Evolutionary conservation across 1,284 basidiomycete species (phyloP).

Genomic region (Ceratobasidium sp.): DNA sequence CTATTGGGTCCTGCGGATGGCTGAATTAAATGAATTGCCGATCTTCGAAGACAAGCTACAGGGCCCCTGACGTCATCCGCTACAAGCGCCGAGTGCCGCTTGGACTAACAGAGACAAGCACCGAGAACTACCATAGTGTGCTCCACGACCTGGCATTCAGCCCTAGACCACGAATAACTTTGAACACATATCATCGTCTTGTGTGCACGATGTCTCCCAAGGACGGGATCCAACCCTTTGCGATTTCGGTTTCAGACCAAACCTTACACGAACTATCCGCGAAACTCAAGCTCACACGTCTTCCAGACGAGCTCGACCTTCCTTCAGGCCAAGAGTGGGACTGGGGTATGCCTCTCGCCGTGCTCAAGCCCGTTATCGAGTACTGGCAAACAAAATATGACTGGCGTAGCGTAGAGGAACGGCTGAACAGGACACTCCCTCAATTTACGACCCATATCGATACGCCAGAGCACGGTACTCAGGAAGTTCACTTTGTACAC

Average conservation of each 20-base stretch:
- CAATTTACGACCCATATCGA: constrained; percentile 47
- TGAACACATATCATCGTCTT: too few relatives aligned
- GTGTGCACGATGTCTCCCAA: not conserved
- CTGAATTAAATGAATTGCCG: too few relatives aligned
- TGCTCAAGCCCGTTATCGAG: constrained; percentile 45
- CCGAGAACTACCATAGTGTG: too few relatives aligned
- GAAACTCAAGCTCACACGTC: constrained; percentile 42
- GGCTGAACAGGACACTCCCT: constrained; percentile 46
- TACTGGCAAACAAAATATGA: constrained; percentile 46
- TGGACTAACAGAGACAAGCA: too few relatives aligned
- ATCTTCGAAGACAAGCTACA: too few relatives aligned
- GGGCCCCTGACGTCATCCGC: too few relatives aligned
- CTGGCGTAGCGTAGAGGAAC: constrained; percentile 44
- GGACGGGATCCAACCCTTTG: constrained; percentile 43
- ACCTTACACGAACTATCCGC: constrained; percentile 41
- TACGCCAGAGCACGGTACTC: constrained; percentile 27
- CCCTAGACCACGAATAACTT: too few relatives aligned
- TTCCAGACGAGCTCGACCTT: constrained; percentile 48
- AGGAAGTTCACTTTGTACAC: constrained; percentile 46
- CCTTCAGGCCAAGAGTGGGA: constrained; percentile 47
- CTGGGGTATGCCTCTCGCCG: constrained; percentile 46
- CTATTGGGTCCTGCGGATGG: too few relatives aligned
- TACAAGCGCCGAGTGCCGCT: too few relatives aligned
- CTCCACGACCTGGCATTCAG: too few relatives aligned
- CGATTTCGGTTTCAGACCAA: constrained; percentile 44